Evolutionary conservation across 441 rosid genomes (phyloP).

Genomic region (Flueggea neowawraea): DNA sequence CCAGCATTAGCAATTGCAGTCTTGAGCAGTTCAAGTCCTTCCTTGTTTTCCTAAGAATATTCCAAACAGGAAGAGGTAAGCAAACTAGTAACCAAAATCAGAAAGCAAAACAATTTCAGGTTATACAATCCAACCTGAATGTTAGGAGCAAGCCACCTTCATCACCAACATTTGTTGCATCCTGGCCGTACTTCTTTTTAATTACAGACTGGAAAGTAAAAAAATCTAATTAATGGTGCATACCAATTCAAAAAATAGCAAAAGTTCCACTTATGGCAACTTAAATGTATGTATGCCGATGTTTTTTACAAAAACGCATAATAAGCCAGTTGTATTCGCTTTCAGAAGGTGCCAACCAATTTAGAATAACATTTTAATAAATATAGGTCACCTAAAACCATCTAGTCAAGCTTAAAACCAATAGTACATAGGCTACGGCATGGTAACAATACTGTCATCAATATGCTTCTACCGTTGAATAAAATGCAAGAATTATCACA

Average conservation of each 20-base stretch:
- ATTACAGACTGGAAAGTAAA: conserved; percentile 62
- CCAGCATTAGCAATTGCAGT: conserved; percentile 96
- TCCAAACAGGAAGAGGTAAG: conserved; percentile 4
- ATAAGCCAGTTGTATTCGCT: neutral
- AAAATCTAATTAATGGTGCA: neutral
- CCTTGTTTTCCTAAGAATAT: conserved; percentile 82
- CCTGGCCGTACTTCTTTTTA: conserved; percentile 96
- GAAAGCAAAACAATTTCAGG: neutral
- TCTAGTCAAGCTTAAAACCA: too few relatives aligned
- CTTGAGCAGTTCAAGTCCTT: conserved; percentile 95
- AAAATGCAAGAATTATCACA: too few relatives aligned
- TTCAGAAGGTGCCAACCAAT: neutral
- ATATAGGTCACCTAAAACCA: neutral
- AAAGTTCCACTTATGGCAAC: too few relatives aligned
- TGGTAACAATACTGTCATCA: too few relatives aligned
- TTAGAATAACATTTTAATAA: neutral
- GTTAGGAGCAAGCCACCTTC: conserved; percentile 98
- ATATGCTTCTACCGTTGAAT: too few relatives aligned
- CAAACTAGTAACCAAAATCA: conserved; percentile 4
- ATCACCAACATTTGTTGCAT: conserved; percentile 97
- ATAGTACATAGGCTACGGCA: too few relatives aligned
- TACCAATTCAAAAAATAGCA: too few relatives aligned
- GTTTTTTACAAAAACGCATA: neutral
- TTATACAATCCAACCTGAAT: conserved; percentile 52
- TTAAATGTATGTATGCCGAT: too few relatives aligned